Percentiles rank a stretch among this genome's conserved stretches.
phyloP scores from a whole-genome alignment of 306 rosid genomes.

The Rubus parviflorus region DNA sequence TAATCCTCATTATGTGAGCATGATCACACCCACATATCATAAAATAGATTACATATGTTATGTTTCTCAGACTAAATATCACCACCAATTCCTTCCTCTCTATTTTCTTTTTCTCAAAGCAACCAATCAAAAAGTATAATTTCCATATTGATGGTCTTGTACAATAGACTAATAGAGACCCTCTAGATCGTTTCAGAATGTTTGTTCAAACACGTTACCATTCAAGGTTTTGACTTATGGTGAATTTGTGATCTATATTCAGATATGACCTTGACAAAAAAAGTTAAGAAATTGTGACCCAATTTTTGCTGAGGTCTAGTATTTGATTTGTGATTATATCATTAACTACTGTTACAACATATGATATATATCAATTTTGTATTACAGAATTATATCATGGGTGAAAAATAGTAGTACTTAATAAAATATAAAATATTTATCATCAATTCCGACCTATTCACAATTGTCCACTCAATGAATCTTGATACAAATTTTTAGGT shows the following conservation, averaged over 20 bases:
- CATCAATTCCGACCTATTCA: conserved; percentile 26
- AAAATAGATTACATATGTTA: not conserved
- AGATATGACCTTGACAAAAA: not conserved
- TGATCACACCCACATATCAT: not conserved
- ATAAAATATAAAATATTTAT: not conserved
- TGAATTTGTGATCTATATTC: not conserved
- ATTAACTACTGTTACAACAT: not conserved
- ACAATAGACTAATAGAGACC: not conserved
- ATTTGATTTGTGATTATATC: not conserved
- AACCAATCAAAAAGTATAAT: not conserved
- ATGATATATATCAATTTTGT: not conserved
- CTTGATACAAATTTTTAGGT: conserved; percentile 7
- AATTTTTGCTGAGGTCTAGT: not conserved
- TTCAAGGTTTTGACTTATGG: not conserved
- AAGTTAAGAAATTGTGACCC: not conserved
- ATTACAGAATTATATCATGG: not conserved
- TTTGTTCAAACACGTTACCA: not conserved
- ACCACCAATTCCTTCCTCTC: too few species aligned
- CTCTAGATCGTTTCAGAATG: not conserved
- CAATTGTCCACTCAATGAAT: conserved; percentile 26
- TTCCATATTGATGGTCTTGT: not conserved
- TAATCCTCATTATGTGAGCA: not conserved
- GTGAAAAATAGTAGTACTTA: not conserved
- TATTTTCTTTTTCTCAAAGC: not conserved
- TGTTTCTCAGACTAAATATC: not conserved